phyloP scores from a whole-genome alignment of 805 yeast species.

The Kluyveromyces aestuarii region DNA sequence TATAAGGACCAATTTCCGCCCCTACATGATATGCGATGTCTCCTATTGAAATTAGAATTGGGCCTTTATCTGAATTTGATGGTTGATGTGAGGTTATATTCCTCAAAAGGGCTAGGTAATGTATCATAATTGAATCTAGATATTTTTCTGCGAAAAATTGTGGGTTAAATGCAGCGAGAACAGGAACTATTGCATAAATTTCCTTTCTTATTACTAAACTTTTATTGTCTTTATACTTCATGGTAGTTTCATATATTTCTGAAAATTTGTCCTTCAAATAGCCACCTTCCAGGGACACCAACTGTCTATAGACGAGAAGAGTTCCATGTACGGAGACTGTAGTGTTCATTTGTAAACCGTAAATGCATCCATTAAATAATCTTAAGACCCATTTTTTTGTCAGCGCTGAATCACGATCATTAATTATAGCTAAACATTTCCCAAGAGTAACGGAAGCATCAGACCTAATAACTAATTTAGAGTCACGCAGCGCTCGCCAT shows the following conservation, averaged over 20 bases:
- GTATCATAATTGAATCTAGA: conserved; percentile 68
- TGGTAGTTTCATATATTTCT: conserved; percentile 65
- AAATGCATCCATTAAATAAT: conserved; percentile 58
- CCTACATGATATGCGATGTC: conserved; percentile 68
- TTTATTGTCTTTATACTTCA: conserved; percentile 69
- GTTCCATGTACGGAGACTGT: conserved; percentile 83
- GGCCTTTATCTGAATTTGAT: conserved; percentile 47
- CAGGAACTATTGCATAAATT: conserved; percentile 75
- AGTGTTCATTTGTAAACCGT: conserved; percentile 42
- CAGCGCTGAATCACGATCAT: conserved; percentile 63
- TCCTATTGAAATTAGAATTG: conserved; percentile 75
- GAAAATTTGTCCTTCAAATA: conserved; percentile 65
- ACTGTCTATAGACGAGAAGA: conserved; percentile 69
- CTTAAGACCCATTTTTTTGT: conserved; percentile 69
- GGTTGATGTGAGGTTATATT: conserved; percentile 38
- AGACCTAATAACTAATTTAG: conserved; percentile 59
- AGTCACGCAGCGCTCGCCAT: conserved; percentile 82
- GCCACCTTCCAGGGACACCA: conserved; percentile 62
- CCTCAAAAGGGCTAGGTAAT: conserved; percentile 69
- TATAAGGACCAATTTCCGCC: conserved; percentile 75
- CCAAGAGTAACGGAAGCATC: conserved; percentile 81
- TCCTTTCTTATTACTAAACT: conserved; percentile 70
- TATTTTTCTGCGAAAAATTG: conserved; percentile 69
- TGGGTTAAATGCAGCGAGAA: conserved; percentile 70
- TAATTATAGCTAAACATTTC: conserved; percentile 68